A percentile compares a stretch with the other conserved stretches of the same genome.
phyloP scores from a whole-genome alignment of 1,284 basidiomycete species.

The Ganoderma multipileum region DNA sequence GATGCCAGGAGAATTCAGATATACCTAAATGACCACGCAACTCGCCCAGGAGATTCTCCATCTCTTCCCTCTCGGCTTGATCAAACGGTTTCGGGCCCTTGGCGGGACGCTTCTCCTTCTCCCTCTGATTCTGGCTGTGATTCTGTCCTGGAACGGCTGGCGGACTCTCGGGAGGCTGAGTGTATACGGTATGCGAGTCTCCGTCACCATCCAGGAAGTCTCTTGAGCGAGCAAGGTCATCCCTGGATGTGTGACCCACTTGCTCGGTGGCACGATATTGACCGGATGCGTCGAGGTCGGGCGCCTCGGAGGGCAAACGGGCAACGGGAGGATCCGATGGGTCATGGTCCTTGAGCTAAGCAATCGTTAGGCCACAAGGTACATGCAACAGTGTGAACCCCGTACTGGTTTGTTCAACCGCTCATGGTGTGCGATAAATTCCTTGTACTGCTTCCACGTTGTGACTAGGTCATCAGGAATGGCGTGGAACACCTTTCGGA shows the following conservation, averaged over 20 bases:
- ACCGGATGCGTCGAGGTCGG: constrained; percentile 49
- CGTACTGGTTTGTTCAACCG: constrained; percentile 73
- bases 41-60: constrained; percentile 83
- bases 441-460: constrained; percentile 95
- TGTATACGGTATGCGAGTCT: constrained; percentile 20
- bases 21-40: constrained; percentile 86
- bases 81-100: constrained; percentile 76
- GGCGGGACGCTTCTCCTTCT: constrained; percentile 46
- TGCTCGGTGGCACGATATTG: constrained; percentile 29
- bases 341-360: constrained; percentile 53
- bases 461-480: constrained; percentile 90
- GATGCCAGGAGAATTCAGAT: neutral
- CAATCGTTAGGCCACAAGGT: neutral
- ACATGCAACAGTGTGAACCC: constrained; percentile 25
- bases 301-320: constrained; percentile 64
- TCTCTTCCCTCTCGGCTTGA: constrained; percentile 84
- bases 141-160: constrained; percentile 10
- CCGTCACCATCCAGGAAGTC: constrained; percentile 29
- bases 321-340: constrained; percentile 57
- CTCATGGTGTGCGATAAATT: constrained; percentile 81
- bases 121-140: constrained; percentile 41
- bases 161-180: constrained; percentile 27
- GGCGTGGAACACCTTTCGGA: constrained; percentile 91
- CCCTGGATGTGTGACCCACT: constrained; percentile 28
- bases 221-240: constrained; percentile 30